Evolutionary conservation across 2,329 filamentous ascomycete species (phyloP), one percentile per base, ranked within the genome.

Genomic region (Phialophora verrucosa): DNA sequence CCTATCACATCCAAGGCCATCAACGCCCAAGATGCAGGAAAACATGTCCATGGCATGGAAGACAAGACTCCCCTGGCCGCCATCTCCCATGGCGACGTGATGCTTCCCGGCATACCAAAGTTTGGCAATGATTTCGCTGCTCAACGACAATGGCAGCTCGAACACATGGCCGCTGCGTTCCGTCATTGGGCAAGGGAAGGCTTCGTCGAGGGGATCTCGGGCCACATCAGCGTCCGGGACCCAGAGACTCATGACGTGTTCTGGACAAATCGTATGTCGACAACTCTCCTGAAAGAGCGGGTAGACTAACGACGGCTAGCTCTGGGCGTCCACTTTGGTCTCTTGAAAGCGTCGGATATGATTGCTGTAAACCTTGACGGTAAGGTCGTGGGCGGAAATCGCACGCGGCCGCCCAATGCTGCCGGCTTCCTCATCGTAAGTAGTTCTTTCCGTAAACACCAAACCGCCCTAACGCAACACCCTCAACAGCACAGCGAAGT

Each of bases 131-230:
- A 82, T 27, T 82, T 82, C 65, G 81, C 81, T 44, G 81, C 83
- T 55, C 83, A 91, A 64, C 85, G 90, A 23, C 82, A 82, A 72
- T 90, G 89, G 81, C 86, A 87, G 65, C 80, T 89, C 10, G 79
- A 85, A 31, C 88, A 91, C 76, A 90, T 90, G 83, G 87, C 88
- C 3, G 84, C 85, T 3, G 88, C 87, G 3, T 91, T 91, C 77
- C 86, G 89, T 31, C 83, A 90, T 74, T 91, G 90, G 75, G 82
- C 87, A 1, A 84, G 88, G 55, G 84, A 86, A 71, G 87, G 86
- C 58, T 90, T 87, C 76, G 87, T 85, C 0, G 89, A 91, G 76
- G 89, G 89, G 62, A 89, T 90, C 80, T 82, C 83, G 31, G 89
- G 89, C 0, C 88, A 91, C 75, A 91, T 91, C 70, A 84, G 81